phyloP scores from a whole-genome alignment of 2,329 filamentous ascomycete species.

The Amauroascus niger region DNA sequence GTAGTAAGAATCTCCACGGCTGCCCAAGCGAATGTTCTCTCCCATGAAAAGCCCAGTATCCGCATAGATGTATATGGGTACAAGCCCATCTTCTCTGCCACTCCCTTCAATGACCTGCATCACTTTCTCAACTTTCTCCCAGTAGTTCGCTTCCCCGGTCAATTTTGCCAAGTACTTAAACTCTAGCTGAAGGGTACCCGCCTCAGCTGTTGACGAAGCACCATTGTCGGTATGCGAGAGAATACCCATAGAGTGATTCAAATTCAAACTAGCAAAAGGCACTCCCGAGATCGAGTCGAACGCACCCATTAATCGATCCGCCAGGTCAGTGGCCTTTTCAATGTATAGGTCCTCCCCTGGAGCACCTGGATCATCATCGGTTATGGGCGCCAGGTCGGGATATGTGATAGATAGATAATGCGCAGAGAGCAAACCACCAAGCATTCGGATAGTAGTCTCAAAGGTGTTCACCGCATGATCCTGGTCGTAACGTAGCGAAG shows the following conservation, averaged over 20 bases:
- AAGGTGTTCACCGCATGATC: constrained; percentile 66
- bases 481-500: constrained; percentile 73
- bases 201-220: constrained; percentile 87
- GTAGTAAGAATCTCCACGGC: constrained; percentile 94
- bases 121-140: constrained; percentile 82
- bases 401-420: constrained; percentile 41
- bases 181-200: constrained; percentile 84
- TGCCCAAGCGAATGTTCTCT: constrained; percentile 80
- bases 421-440: constrained; percentile 45
- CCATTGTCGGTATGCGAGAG: constrained; percentile 75
- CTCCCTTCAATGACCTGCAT: constrained; percentile 87
- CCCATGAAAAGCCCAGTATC: constrained; percentile 69
- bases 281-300: constrained; percentile 57
- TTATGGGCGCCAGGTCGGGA: constrained; percentile 29
- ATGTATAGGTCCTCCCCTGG: constrained; percentile 21
- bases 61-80: constrained; percentile 85
- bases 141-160: constrained; percentile 85
- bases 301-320: constrained; percentile 45
- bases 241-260: constrained; percentile 66
- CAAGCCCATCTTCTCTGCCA: constrained; percentile 64
- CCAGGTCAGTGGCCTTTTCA: constrained; percentile 45
- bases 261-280: constrained; percentile 81
- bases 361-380: not conserved
- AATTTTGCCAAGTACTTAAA: constrained; percentile 95
- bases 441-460: constrained; percentile 45